Percentiles rank a stretch among this genome's conserved stretches.
phyloP scores from a whole-genome alignment of 192 early-diverging fungal species.

The Rhizophagus clarus region DNA sequence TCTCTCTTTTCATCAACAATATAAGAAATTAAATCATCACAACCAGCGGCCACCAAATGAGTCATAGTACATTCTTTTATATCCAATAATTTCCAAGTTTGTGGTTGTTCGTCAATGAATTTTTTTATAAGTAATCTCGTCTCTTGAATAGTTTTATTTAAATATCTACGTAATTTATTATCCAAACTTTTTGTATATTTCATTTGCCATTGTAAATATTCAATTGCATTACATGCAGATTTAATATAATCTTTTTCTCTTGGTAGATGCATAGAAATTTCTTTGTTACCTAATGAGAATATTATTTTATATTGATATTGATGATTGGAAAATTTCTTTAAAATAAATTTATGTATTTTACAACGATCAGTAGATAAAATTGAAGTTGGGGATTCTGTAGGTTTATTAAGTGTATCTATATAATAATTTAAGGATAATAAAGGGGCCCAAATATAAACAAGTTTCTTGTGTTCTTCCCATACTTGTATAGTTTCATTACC shows the following conservation, averaged over 20 bases:
- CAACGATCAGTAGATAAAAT: too few species aligned
- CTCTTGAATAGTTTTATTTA: not conserved
- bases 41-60: not conserved
- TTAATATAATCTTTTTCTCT: too few species aligned
- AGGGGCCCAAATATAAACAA: slow-evolving; percentile 1
- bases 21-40: not conserved
- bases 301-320: too few species aligned
- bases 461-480: not conserved
- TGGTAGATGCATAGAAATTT: too few species aligned
- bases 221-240: too few species aligned
- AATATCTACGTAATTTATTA: not conserved
- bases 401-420: not conserved
- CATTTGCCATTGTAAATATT: not conserved
- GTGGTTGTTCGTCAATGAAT: not conserved
- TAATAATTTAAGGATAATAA: too few species aligned
- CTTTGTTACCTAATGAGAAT: too few species aligned
- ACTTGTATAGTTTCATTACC: slow-evolving; percentile 10
- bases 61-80: not conserved
- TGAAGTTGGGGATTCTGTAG: too few species aligned
- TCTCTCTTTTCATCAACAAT: not conserved
- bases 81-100: slow-evolving; percentile 2
- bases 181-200: not conserved
- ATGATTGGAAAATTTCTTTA: too few species aligned
- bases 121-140: not conserved
- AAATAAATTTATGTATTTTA: too few species aligned